A percentile compares a stretch with the other conserved stretches of the same genome.
These are phyloP conservation scores for Fusarium fujikuroi DNA, from an alignment of 2,329 filamentous ascomycete species.

Conservation along the genomic window DNA sequence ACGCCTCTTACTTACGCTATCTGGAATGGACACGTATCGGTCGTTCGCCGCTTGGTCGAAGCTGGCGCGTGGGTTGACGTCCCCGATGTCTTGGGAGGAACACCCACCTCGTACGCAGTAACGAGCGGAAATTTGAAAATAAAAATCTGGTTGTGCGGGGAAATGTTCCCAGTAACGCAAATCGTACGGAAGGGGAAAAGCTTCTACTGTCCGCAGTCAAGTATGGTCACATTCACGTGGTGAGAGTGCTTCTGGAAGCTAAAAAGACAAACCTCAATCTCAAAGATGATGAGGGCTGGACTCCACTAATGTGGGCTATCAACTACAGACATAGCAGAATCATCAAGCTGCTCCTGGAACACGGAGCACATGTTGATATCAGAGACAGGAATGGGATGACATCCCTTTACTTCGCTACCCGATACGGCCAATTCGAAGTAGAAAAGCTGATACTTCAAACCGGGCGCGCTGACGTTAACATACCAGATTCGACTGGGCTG, in stretches of 20 bases:
- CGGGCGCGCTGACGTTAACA: fast-evolving
- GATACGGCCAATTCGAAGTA: neutral
- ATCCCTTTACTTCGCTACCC: neutral
- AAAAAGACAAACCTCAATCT: fast-evolving
- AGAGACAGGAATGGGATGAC: neutral
- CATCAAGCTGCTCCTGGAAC: neutral
- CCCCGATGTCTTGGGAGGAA: neutral
- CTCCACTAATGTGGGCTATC: neutral
- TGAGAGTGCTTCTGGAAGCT: neutral
- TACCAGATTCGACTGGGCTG: neutral
- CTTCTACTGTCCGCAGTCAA: neutral
- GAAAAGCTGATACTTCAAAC: neutral
- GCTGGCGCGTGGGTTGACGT: neutral
- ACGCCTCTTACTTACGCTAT: neutral
- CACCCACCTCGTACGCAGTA: neutral
- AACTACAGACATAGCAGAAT: fast-evolving
- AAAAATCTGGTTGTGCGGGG: fast-evolving
- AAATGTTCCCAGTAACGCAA: fast-evolving
- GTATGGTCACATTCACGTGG: neutral
- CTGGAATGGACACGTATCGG: neutral
- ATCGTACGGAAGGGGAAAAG: neutral
- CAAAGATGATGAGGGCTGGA: neutral
- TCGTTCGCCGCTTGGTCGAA: neutral
- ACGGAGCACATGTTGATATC: neutral
- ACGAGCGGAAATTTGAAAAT: neutral